Conservation (phyloP, 768 basidiomycete species). For the Russula brevipes region DNA sequence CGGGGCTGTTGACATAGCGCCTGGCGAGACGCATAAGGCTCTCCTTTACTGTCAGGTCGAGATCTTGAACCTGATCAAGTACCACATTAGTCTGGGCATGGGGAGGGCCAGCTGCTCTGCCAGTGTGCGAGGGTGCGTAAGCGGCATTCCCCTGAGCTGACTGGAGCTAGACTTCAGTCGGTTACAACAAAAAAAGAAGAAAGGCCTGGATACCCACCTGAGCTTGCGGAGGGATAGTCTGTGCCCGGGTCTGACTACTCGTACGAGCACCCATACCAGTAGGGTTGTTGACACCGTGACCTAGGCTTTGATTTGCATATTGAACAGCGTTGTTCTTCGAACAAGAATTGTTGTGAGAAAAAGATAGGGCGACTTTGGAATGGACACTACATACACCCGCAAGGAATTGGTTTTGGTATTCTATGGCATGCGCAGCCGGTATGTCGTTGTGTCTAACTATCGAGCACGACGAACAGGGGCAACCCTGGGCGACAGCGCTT, state of each 20-base stretch:
- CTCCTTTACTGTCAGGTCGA: background rate
- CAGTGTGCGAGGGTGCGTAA: background rate
- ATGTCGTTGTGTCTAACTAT: background rate
- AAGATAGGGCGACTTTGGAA: background rate
- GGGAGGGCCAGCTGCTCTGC: background rate
- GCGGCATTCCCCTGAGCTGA: background rate
- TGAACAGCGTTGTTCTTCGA: background rate
- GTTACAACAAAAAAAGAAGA: too few species aligned
- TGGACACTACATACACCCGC: background rate
- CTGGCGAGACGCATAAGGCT: background rate
- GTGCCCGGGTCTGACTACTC: background rate
- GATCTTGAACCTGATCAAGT: background rate
- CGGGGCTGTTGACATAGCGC: constrained; percentile 3
- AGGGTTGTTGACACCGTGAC: too few species aligned
- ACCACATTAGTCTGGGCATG: background rate
- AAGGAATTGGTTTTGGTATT: background rate
- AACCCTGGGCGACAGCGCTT: background rate
- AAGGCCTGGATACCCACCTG: background rate
- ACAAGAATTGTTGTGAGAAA: background rate
- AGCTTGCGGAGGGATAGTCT: background rate
- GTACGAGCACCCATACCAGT: background rate
- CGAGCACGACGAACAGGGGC: background rate
- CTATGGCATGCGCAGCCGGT: background rate
- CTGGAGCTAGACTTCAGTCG: background rate
- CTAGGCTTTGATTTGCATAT: background rate